Evolutionary conservation across 139 green algal species (phyloP), one percentile per base, ranked within the genome.

Genomic region (Tetradesmus obliquus): DNA sequence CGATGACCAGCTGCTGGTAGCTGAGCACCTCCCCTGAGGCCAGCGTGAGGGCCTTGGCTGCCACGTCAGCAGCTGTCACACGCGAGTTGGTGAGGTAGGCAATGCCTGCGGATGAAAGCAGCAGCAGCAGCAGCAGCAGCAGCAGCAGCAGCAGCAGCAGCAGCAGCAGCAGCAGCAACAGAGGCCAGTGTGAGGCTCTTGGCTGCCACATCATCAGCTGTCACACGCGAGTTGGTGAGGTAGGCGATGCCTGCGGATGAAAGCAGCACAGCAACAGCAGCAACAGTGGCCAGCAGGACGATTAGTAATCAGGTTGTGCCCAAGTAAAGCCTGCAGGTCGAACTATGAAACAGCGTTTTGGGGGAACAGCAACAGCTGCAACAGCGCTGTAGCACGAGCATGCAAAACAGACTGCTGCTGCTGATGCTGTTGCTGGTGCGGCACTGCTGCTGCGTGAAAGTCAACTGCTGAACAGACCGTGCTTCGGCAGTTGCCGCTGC

Each of bases 1-100:
- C 98, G 51, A 99, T 91, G 53, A 99, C 96, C 53, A 99, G 95
- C 91, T 96, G 96, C n/a, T 97, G 95, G 89, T 97, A 99, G 0
- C 22, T 86, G 62, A 99, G 93, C 32, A 74, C 90, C 1, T 95
- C 94, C 0, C 96, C 97, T 22, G 20, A 58, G 0, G 90, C 93
- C 1, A 96, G 95, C 6, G 92, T 96, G 6, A 99, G 69, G 19
- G 90, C 94, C 92, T 98, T 98, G 57, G 13, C 79, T 8, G 92
- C 91, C 51, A 96, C 62, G 57, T 99, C 95, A 55, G 92, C 94
- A 1, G 19, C 74, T 1, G 84, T 92, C 1, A 98, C 96, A 0
- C 84, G 92, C 19, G 94, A 96, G 71, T 13, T 79, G 2, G 97
- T 97, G 20, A 96, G 91, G 88, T 95, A 98, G 15, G 95, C 89